A percentile compares a stretch with the other conserved stretches of the same genome.
Conservation (phyloP, 2,329 filamentous ascomycete genomes). For the Myrmaecium sp. region DNA sequence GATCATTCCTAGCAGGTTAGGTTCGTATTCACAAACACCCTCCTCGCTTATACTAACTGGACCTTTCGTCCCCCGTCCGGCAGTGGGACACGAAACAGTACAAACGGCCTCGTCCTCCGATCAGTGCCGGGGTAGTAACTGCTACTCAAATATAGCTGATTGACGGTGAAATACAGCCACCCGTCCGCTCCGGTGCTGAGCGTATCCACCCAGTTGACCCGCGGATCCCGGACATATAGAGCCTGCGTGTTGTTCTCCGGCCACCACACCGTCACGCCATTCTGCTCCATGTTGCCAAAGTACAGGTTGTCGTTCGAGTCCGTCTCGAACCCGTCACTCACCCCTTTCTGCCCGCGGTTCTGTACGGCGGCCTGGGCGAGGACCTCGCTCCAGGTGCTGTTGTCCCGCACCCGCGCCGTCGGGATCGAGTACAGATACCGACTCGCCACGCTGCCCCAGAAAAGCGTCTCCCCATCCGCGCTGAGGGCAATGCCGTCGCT, state of each 20-base stretch:
- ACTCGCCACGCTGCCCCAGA: conserved; percentile 27
- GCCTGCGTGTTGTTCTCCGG: conserved; percentile 26
- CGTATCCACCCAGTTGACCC: conserved; percentile 35
- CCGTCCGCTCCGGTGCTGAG: conserved; percentile 28
- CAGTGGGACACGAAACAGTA: conserved; percentile 24
- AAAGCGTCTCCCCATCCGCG: conserved; percentile 30
- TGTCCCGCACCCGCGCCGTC: conserved; percentile 26
- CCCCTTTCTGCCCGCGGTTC: conserved; percentile 30
- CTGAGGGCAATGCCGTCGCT: conserved; percentile 35
- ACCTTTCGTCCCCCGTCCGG: conserved; percentile 27
- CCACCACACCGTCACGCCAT: conserved; percentile 29
- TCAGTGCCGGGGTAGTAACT: conserved; percentile 26
- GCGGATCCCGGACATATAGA: conserved; percentile 28
- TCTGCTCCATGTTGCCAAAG: conserved; percentile 32
- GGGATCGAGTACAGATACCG: conserved; percentile 29
- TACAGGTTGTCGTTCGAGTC: conserved; percentile 34
- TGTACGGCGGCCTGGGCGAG: conserved; percentile 26
- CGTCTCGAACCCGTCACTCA: conserved; percentile 35
- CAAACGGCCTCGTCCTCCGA: conserved; percentile 25
- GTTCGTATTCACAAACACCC: too few species aligned
- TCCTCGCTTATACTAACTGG: too few species aligned
- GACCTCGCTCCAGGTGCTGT: conserved; percentile 23
- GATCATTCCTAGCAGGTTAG: too few species aligned
- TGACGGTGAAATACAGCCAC: conserved; percentile 37
- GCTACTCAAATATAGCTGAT: conserved; percentile 27